Percentiles rank a stretch among this genome's conserved stretches.
Conservation (phyloP, 2,329 filamentous ascomycete species). For the Plectosphaerella plurivora region DNA sequence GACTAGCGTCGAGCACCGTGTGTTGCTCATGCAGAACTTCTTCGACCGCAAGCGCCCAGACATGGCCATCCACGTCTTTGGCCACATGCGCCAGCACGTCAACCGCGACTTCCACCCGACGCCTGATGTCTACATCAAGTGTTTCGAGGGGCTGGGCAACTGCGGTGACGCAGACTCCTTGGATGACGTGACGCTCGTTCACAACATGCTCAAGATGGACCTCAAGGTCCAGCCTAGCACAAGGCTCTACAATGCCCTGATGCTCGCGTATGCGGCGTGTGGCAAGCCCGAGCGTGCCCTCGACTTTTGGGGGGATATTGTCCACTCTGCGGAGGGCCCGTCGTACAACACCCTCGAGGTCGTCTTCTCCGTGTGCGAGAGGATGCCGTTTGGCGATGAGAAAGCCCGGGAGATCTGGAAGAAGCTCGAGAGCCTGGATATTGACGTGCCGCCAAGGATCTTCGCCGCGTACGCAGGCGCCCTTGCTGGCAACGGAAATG, state of each 20-base stretch:
- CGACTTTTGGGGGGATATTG: constrained; percentile 80
- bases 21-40: constrained; percentile 75
- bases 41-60: constrained; percentile 74
- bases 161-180: constrained; percentile 31
- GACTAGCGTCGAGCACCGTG: constrained; percentile 60
- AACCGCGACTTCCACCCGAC: constrained; percentile 61
- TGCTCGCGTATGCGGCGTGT: constrained; percentile 76
- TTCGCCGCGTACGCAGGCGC: constrained; percentile 75
- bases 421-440: constrained; percentile 67
- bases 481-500: constrained; percentile 66
- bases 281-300: constrained; percentile 63
- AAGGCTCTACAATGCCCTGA: constrained; percentile 73
- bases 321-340: constrained; percentile 79
- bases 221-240: constrained; percentile 74
- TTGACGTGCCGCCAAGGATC: constrained; percentile 69
- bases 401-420: constrained; percentile 66
- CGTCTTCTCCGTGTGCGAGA: constrained; percentile 75
- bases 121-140: constrained; percentile 70
- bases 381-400: constrained; percentile 50
- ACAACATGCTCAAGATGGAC: constrained; percentile 95
- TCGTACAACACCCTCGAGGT: constrained; percentile 76
- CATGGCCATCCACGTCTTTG: constrained; percentile 82
- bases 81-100: constrained; percentile 83
- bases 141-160: constrained; percentile 70
- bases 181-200: constrained; percentile 68